Evolutionary conservation across 176 grass and related monocot genomes (phyloP), one percentile per base, ranked within the genome.

Genomic region (Elaeis guineensis): DNA sequence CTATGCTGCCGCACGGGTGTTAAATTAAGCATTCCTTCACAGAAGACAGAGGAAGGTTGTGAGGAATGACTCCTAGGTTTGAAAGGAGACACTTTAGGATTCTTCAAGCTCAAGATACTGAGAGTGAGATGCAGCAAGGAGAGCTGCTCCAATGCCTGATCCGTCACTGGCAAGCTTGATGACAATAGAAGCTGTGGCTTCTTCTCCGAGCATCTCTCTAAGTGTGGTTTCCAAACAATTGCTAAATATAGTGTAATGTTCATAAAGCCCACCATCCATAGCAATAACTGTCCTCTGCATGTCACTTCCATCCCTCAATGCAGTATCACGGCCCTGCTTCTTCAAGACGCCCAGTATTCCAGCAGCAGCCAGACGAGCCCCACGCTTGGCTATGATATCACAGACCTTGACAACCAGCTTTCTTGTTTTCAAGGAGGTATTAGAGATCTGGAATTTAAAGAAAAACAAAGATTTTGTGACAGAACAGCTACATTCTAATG

Each of bases 241-340:
- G 5, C 65, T 68, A 19, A 68, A 68, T 7, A 6, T 16, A 22
- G 51, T 55, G 65, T 67, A 67, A n/a, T 67, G 51, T n/a, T 67
- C 65, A 14, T 67, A 67, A 16, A 67, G 25, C 24, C 65, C 65
- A 3, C 65, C 65, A 9, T 67, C 65, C 65, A 67, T 67, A 5
- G 65, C 25, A 1, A 55, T 55, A 18, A 67, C 65, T 6, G 25
- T 39, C 65, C 52, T 67, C 15, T 16, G 57, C 65, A 16, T 55
- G 11, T 16, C 9, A 24, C 2, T 7, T 9, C 14, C 4, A 16
- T 67, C 52, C 0, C 26, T 55, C 12, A 0, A 19, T 55, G 54
- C 8, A 55, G 5, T 22, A 7, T 55, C 54, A 20, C 5, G 26
- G 6, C 26, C 25, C n/a, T 55, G 11, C 9, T 67, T 67, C 52